Percentiles rank a stretch among this genome's conserved stretches.
These are phyloP conservation scores for Exobasidium cylindrosporum DNA, from an alignment of 1,284 basidiomycete genomes.

Conservation along the genomic window DNA sequence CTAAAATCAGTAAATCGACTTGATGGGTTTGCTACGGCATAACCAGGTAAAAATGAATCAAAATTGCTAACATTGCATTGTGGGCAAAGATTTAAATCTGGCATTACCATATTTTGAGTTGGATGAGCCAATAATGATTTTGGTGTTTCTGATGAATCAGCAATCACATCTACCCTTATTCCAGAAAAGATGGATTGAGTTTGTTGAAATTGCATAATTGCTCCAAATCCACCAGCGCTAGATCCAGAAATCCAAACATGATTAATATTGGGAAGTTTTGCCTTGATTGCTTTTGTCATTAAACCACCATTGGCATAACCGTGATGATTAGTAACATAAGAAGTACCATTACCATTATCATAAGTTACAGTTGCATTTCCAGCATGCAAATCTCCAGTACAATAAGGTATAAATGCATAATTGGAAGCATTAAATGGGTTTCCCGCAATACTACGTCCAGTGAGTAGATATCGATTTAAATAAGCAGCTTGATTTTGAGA, in stretches of 20 bases:
- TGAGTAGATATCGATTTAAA: neutral
- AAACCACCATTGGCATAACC: neutral
- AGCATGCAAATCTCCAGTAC: neutral
- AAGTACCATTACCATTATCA: neutral
- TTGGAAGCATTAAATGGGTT: neutral
- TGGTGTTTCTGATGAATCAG: neutral
- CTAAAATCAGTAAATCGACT: neutral
- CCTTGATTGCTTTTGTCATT: neutral
- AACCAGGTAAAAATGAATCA: neutral
- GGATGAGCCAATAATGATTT: neutral
- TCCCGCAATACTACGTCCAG: neutral
- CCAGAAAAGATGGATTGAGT: neutral
- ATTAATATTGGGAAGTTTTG: neutral
- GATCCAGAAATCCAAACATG: neutral
- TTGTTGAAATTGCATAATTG: neutral
- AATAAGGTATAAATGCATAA: neutral
- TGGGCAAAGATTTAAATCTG: neutral
- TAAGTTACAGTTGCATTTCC: neutral
- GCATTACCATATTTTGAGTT: neutral
- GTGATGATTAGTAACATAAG: slow-evolving; percentile 3
- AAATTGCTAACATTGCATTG: neutral
- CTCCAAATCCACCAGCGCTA: neutral
- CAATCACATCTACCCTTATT: neutral
- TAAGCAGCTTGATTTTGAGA: neutral
- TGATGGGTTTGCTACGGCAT: neutral